Conservation (phyloP, 345 rosid genomes). For the Eucalyptus rudis region DNA sequence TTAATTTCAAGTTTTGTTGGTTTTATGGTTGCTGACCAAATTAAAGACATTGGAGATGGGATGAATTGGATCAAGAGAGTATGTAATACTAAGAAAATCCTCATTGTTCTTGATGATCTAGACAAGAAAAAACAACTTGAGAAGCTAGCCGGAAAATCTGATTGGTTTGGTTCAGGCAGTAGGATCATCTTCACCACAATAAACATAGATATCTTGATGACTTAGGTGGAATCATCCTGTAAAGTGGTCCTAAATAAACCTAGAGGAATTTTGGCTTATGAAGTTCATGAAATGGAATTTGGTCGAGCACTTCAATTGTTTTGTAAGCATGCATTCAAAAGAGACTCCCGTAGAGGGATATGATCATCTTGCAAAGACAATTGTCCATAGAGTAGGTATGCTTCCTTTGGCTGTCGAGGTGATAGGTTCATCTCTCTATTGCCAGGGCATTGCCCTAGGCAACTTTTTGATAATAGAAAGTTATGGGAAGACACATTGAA, state of each 20-base stretch:
- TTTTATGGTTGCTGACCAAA: neutral
- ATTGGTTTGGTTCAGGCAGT: neutral
- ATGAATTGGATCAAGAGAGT: neutral
- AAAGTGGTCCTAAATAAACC: neutral
- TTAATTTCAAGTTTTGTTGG: neutral
- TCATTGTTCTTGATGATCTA: neutral
- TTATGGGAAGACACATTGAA: neutral
- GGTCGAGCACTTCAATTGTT: neutral
- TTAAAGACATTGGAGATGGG: neutral
- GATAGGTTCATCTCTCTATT: neutral
- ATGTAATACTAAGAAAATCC: neutral
- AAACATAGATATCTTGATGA: neutral
- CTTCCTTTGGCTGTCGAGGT: neutral
- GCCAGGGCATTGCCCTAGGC: accelerated
- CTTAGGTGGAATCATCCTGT: neutral
- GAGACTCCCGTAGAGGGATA: accelerated
- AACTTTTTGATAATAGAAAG: neutral
- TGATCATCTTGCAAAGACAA: neutral
- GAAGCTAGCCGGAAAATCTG: neutral
- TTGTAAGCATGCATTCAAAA: neutral
- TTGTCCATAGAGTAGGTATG: accelerated
- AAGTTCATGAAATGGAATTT: neutral
- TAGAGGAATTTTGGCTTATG: neutral
- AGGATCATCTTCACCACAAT: neutral
- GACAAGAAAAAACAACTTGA: neutral